Evolutionary conservation across 805 yeast species (phyloP).

Genomic region (Metschnikowia reukaufii): DNA sequence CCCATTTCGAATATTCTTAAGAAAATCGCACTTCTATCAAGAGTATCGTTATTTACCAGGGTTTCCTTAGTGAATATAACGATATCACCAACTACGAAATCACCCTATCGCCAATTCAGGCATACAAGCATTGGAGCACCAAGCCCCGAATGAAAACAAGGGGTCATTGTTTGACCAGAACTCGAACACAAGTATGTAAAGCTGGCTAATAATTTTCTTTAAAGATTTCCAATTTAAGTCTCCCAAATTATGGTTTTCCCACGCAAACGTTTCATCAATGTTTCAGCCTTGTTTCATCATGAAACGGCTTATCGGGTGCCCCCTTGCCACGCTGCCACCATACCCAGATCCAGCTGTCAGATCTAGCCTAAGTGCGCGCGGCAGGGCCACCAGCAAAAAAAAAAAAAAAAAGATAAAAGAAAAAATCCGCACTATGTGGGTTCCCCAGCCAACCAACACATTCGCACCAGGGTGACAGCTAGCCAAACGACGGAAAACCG

Average conservation of each 20-base stretch:
- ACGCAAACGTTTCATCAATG: neutral
- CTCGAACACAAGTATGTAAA: too few relatives aligned
- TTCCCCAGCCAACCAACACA: constrained; percentile 1
- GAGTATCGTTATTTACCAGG: too few relatives aligned
- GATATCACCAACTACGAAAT: too few relatives aligned
- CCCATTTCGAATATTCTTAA: too few relatives aligned
- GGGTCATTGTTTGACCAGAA: too few relatives aligned
- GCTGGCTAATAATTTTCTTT: too few relatives aligned
- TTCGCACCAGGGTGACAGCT: neutral
- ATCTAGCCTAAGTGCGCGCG: neutral
- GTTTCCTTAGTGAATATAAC: too few relatives aligned
- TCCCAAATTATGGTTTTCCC: neutral
- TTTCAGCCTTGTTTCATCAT: neutral
- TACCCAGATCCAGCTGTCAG: neutral
- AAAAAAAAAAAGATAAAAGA: neutral
- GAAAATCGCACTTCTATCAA: too few relatives aligned
- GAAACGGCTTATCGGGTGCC: neutral
- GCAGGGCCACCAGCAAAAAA: neutral
- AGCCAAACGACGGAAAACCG: neutral
- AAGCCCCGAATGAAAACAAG: too few relatives aligned
- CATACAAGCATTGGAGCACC: too few relatives aligned
- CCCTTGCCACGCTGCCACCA: neutral
- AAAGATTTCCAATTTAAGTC: too few relatives aligned
- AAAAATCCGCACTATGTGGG: neutral
- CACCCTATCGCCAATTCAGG: too few relatives aligned